phyloP scores from a whole-genome alignment of 108 stramenopile species.

The Epipyxis sp. region DNA sequence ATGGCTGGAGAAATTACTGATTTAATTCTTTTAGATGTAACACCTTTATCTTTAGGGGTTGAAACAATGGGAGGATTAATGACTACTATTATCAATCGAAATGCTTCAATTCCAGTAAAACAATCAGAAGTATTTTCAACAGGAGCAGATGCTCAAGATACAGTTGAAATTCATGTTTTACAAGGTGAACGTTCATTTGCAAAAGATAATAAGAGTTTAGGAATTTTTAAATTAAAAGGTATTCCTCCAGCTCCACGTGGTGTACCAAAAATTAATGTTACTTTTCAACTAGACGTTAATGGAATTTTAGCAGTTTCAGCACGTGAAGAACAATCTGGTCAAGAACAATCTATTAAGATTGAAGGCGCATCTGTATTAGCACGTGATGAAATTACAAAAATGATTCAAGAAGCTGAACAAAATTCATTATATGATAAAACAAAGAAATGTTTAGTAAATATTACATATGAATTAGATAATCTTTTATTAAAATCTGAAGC shows the following conservation, averaged over 20 bases:
- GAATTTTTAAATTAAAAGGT: not conserved
- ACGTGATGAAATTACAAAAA: slow-evolving; percentile 6
- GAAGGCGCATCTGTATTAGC: not conserved
- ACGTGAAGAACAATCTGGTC: not conserved
- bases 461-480: slow-evolving; percentile 14
- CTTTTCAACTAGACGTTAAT: slow-evolving; percentile 1
- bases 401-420: slow-evolving; percentile 5
- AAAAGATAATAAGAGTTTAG: slow-evolving; percentile 7
- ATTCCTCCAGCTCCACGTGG: not conserved
- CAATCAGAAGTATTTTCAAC: not conserved
- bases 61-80: slow-evolving; percentile 20
- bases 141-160: not conserved
- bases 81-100: slow-evolving; percentile 10
- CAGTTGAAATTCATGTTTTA: not conserved
- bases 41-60: slow-evolving; percentile 12
- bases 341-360: not conserved
- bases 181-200: not conserved
- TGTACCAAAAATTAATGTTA: not conserved
- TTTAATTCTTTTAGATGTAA: not conserved
- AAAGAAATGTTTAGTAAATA: not conserved
- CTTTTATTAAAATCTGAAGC: not conserved
- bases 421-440: not conserved
- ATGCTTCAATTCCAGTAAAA: not conserved
- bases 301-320: not conserved
- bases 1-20: slow-evolving; percentile 64